phyloP scores from a whole-genome alignment of 163 green algal genomes.

The Prototheca cutis region DNA sequence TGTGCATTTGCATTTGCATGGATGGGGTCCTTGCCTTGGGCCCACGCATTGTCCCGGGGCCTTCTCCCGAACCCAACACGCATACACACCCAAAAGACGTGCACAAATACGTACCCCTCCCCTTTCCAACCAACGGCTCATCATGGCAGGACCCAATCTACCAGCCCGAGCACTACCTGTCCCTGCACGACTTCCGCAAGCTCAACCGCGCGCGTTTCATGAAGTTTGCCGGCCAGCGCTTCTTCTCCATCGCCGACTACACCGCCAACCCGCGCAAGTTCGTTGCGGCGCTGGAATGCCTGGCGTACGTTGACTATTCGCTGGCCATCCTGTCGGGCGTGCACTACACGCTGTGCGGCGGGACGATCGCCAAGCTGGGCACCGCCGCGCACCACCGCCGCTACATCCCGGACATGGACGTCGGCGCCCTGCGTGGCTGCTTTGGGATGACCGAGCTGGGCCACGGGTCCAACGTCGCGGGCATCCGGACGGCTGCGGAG shows the following conservation, averaged over 20 bases:
- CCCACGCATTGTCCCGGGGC: too few species aligned
- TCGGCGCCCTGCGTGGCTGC: slow-evolving; percentile 63
- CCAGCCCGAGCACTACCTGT: slow-evolving; percentile 62
- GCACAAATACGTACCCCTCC: background rate
- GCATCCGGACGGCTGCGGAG: slow-evolving; percentile 69
- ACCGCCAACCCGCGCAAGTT: slow-evolving; percentile 44
- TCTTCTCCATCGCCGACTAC: slow-evolving; percentile 75
- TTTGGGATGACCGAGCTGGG: slow-evolving; percentile 85
- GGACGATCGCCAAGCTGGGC: slow-evolving; percentile 76
- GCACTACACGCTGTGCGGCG: slow-evolving; percentile 86
- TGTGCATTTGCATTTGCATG: background rate
- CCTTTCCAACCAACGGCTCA: background rate
- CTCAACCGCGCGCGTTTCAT: slow-evolving; percentile 62
- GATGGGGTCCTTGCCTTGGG: too few species aligned
- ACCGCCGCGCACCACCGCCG: slow-evolving; percentile 62
- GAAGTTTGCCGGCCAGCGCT: slow-evolving; percentile 48
- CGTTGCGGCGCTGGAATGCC: slow-evolving; percentile 52
- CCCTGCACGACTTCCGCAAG: slow-evolving; percentile 63
- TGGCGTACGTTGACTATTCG: slow-evolving; percentile 66
- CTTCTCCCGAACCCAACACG: too few species aligned
- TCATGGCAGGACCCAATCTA: slow-evolving; percentile 68
- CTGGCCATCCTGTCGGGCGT: slow-evolving; percentile 68
- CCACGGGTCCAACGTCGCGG: slow-evolving; percentile 77
- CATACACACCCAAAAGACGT: too few species aligned
- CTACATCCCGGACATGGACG: slow-evolving; percentile 47